Percentiles rank a stretch among this genome's conserved stretches.
Evolutionary conservation across 148 eudicot species (phyloP).

Genomic region (Rhododendron molle): DNA sequence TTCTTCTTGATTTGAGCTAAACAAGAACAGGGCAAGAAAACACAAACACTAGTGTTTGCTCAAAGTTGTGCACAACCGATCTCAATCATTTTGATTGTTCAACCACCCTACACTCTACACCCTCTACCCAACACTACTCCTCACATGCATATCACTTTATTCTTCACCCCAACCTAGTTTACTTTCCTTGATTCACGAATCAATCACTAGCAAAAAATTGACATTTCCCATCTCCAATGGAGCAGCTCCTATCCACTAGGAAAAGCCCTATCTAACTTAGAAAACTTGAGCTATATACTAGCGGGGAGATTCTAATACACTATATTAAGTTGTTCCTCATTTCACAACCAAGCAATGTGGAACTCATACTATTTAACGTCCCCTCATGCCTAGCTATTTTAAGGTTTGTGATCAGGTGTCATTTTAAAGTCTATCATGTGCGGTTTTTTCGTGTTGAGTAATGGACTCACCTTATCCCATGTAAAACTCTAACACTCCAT

Average conservation of each 20-base stretch:
- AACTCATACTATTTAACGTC: not conserved
- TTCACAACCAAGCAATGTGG: not conserved
- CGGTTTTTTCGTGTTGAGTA: too few species aligned
- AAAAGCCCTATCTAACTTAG: too few species aligned
- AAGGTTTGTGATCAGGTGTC: not conserved
- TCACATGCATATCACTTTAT: conserved; percentile 33
- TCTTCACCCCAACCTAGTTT: not conserved
- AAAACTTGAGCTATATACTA: not conserved
- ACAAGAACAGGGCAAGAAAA: conserved; percentile 7
- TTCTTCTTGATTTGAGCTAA: not conserved
- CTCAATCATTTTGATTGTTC: conserved; percentile 30
- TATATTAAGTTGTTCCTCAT: too few species aligned
- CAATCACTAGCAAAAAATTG: not conserved
- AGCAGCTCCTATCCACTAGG: not conserved
- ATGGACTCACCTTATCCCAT: too few species aligned
- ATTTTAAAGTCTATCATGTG: too few species aligned
- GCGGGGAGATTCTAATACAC: too few species aligned
- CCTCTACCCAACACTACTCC: not conserved
- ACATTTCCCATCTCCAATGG: not conserved
- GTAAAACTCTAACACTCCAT: too few species aligned
- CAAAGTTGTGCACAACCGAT: not conserved
- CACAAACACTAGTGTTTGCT: not conserved
- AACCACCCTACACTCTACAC: conserved; percentile 21
- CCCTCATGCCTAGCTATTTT: not conserved
- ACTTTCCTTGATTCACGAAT: not conserved